Conservation (phyloP, 208 protist genomes). For the Acanthamoeba triangularis region DNA sequence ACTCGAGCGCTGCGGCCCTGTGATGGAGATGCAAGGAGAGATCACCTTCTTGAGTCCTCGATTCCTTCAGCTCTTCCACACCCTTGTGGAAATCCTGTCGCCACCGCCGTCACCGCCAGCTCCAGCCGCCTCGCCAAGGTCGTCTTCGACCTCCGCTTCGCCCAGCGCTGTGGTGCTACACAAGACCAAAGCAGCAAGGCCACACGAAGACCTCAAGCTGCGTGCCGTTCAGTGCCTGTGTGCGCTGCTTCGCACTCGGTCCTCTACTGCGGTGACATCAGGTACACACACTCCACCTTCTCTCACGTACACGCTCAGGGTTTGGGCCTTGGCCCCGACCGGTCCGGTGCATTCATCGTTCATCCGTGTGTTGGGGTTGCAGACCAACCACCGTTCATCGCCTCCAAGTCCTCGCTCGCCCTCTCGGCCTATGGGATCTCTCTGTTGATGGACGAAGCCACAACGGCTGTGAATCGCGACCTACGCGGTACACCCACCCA, state of each 20-base stretch:
- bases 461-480: constrained; percentile 14
- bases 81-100: constrained; percentile 28
- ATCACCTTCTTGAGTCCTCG: constrained; percentile 20
- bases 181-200: not conserved
- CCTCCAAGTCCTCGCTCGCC: constrained; percentile 58
- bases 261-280: not conserved
- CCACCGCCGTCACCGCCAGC: not conserved
- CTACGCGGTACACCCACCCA: constrained; percentile 17
- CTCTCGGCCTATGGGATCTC: constrained; percentile 43
- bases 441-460: constrained; percentile 66
- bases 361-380: not conserved
- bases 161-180: not conserved
- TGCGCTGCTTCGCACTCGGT: constrained; percentile 10
- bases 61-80: constrained; percentile 61
- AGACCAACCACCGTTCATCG: constrained; percentile 14
- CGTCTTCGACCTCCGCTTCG: not conserved
- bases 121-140: not conserved
- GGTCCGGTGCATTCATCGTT: not conserved
- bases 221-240: not conserved
- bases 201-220: constrained; percentile 65
- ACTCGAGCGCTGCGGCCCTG: constrained; percentile 8
- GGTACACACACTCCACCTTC: not conserved
- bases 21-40: constrained; percentile 8
- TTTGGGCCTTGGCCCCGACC: no score
- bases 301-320: no score